phyloP scores from a whole-genome alignment of 306 rosid species.

The Elaeagnus macrophylla region DNA sequence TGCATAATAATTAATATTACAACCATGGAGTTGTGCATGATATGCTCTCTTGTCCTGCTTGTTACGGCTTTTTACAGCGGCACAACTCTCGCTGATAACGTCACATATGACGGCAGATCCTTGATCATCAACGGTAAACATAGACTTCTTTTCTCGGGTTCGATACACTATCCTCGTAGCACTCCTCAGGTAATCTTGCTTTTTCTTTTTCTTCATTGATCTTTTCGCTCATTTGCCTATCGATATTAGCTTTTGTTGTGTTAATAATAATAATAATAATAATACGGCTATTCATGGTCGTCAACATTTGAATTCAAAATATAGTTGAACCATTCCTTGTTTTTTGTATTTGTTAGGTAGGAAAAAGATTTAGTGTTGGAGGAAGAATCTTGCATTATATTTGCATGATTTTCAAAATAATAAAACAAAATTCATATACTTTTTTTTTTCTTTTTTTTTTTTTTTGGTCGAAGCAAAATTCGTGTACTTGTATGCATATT shows the following conservation, averaged over 20 bases:
- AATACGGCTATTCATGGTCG: too few relatives aligned
- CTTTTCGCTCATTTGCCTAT: not conserved
- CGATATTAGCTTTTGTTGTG: not conserved
- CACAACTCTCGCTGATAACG: conserved; percentile 15
- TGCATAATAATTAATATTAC: not conserved
- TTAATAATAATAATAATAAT: too few relatives aligned
- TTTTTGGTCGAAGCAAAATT: too few relatives aligned
- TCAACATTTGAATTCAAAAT: too few relatives aligned
- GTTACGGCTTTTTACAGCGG: conserved; percentile 6
- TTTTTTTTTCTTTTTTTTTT: too few relatives aligned
- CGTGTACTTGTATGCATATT: too few relatives aligned
- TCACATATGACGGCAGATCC: conserved; percentile 59
- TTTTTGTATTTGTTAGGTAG: too few relatives aligned
- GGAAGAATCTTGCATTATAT: too few relatives aligned
- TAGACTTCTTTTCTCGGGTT: conserved; percentile 63
- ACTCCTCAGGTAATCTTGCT: conserved; percentile 50
- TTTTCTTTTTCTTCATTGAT: not conserved
- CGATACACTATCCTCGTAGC: conserved; percentile 81
- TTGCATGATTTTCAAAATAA: too few relatives aligned
- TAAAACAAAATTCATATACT: too few relatives aligned
- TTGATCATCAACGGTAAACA: conserved; percentile 52
- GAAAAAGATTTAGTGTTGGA: too few relatives aligned
- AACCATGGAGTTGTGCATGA: conserved; percentile 6
- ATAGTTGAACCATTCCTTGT: too few relatives aligned
- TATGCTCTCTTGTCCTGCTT: conserved; percentile 21